Conservation (phyloP, 352 stramenopile species). For the Pythium rishiriense region DNA sequence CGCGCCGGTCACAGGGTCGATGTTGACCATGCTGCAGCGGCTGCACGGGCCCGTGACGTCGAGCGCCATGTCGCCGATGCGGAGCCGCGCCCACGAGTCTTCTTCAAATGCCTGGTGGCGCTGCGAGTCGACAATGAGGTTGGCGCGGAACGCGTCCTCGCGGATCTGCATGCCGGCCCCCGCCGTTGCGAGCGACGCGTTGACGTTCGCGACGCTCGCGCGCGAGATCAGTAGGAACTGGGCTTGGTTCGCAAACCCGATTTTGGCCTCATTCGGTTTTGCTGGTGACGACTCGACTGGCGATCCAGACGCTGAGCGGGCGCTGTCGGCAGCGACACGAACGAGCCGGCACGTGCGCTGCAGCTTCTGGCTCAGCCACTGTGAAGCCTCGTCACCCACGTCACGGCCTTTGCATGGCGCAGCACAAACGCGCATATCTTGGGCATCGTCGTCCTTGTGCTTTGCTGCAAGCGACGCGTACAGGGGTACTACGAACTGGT, state of each 20-base stretch:
- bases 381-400: conserved; percentile 48
- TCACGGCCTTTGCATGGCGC: conserved; percentile 51
- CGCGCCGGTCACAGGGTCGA: conserved; percentile 67
- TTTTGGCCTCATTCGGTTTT: conserved; percentile 29
- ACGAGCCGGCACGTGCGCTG: conserved; percentile 65
- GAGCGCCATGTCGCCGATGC: conserved; percentile 44
- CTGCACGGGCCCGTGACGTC: conserved; percentile 67
- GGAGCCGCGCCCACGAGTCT: conserved; percentile 59
- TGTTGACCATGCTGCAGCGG: conserved; percentile 84
- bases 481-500: conserved; percentile 8
- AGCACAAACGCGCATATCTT: conserved; percentile 55
- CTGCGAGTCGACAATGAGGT: conserved; percentile 63
- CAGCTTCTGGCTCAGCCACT: conserved; percentile 70
- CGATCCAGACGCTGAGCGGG: conserved; percentile 25
- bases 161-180: conserved; percentile 35
- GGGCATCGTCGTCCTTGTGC: conserved; percentile 17
- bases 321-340: conserved; percentile 51
- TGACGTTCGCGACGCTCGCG: conserved; percentile 55
- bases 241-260: conserved; percentile 76
- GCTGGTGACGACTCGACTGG: background rate
- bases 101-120: conserved; percentile 66
- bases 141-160: conserved; percentile 74
- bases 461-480: background rate
- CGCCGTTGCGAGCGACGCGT: conserved; percentile 37
- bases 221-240: conserved; percentile 68